phyloP scores from a whole-genome alignment of 2,329 filamentous ascomycete genomes.

The Apiospora marii region DNA sequence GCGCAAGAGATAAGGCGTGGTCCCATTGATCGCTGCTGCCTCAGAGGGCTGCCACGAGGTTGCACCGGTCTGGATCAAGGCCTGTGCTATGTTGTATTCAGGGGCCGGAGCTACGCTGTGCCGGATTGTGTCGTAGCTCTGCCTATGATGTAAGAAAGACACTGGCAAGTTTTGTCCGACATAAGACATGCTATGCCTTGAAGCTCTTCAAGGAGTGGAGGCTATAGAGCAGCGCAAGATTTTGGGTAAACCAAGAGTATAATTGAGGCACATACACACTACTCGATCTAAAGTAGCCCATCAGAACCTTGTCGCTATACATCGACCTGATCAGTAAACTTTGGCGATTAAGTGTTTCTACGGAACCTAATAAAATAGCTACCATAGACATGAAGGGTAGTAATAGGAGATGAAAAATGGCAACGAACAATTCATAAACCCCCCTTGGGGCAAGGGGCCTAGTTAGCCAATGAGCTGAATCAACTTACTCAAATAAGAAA shows the following conservation, averaged over 20 bases:
- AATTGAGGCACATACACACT: neutral
- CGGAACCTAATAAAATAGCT: neutral
- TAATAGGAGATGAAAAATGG: neutral
- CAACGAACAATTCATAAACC: neutral
- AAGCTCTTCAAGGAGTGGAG: neutral
- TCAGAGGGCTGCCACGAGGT: neutral
- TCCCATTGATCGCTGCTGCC: neutral
- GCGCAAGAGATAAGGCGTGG: neutral
- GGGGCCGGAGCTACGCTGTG: neutral
- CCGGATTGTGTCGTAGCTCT: neutral
- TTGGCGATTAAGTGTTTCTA: neutral
- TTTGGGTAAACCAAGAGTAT: neutral
- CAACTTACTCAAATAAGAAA: neutral
- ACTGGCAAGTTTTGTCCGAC: neutral
- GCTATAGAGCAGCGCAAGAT: neutral
- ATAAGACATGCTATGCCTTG: neutral
- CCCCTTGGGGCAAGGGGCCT: too few relatives aligned
- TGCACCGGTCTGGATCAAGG: neutral
- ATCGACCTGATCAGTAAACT: neutral
- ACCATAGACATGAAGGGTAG: neutral
- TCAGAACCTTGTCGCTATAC: neutral
- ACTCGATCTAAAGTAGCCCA: neutral
- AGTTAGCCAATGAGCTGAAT: neutral
- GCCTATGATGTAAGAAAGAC: neutral
- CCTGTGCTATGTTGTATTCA: neutral